A percentile compares a stretch with the other conserved stretches of the same genome.
Conservation (phyloP, 2,329 filamentous ascomycete genomes). For the Fusarium duplospermum region DNA sequence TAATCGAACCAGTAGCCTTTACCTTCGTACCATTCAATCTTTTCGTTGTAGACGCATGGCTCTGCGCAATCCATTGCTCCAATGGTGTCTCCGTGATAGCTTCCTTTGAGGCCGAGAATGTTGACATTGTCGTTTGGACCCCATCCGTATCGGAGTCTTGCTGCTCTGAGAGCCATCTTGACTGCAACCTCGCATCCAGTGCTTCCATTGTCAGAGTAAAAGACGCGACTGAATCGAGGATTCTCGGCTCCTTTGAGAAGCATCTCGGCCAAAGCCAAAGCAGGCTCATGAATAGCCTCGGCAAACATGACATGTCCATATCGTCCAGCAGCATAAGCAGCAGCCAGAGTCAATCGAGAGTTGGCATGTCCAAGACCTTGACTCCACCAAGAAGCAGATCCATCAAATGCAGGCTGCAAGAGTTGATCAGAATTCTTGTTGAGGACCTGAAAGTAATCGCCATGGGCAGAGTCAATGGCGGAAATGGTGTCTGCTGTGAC, state of each 20-base stretch:
- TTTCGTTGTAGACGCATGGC: conserved; percentile 81
- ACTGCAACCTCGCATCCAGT: conserved; percentile 86
- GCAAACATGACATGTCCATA: conserved; percentile 94
- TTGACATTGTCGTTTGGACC: conserved; percentile 67
- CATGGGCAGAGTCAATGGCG: conserved; percentile 83
- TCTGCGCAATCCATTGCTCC: conserved; percentile 89
- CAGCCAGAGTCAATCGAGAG: conserved; percentile 75
- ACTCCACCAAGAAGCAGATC: conserved; percentile 92
- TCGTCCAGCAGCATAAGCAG: conserved; percentile 83
- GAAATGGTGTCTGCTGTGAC: conserved; percentile 72
- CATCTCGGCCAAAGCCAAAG: conserved; percentile 73
- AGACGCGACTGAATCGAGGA: conserved; percentile 75
- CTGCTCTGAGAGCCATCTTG: conserved; percentile 84
- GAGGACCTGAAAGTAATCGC: conserved; percentile 79
- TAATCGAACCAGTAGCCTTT: conserved; percentile 86
- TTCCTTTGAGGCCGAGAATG: conserved; percentile 80
- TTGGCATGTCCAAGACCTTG: conserved; percentile 87
- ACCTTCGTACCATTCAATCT: conserved; percentile 87
- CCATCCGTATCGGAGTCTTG: conserved; percentile 75
- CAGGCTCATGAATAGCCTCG: conserved; percentile 81
- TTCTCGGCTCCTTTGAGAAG: conserved; percentile 72
- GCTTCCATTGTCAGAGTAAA: conserved; percentile 87
- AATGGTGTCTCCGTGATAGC: conserved; percentile 90
- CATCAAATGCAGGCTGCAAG: conserved; percentile 75
- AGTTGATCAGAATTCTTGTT: conserved; percentile 17